Evolutionary conservation across 1,284 basidiomycete species (phyloP).

Genomic region (Hypsizygus ulmarius): DNA sequence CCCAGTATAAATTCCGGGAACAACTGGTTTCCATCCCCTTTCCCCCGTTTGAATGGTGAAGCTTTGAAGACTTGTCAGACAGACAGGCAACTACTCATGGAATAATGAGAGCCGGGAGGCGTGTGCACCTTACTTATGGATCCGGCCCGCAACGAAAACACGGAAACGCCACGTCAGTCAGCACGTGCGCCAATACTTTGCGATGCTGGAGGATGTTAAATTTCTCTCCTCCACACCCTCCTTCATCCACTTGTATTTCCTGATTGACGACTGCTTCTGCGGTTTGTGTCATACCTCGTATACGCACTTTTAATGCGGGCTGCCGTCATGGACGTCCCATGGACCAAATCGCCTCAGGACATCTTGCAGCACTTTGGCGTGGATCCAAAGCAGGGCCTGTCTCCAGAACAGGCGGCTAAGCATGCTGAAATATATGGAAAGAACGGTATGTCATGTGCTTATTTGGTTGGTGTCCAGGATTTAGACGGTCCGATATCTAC

Average conservation of each 20-base stretch:
- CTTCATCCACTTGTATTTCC: slow-evolving; percentile 10
- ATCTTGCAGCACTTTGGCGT: slow-evolving; percentile 67
- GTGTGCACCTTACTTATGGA: neutral
- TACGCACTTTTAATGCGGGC: slow-evolving; percentile 23
- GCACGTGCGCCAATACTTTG: slow-evolving; percentile 34
- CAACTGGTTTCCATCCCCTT: neutral
- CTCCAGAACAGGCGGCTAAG: slow-evolving; percentile 58
- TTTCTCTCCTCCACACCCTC: slow-evolving; percentile 16
- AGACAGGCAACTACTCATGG: no score
- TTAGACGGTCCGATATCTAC: slow-evolving; percentile 12
- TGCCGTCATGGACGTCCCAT: slow-evolving; percentile 63
- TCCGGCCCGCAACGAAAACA: slow-evolving; percentile 2
- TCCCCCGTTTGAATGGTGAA: slow-evolving; percentile 2
- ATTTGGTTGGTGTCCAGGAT: slow-evolving; percentile 1
- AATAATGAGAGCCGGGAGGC: slow-evolving; percentile 16
- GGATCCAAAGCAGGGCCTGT: slow-evolving; percentile 54
- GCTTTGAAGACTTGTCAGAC: neutral
- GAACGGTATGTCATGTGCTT: slow-evolving; percentile 61
- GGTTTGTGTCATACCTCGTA: slow-evolving; percentile 21
- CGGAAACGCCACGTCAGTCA: slow-evolving; percentile 36
- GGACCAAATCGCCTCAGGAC: slow-evolving; percentile 64
- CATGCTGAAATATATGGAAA: slow-evolving; percentile 81
- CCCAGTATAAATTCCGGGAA: neutral
- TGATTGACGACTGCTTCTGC: slow-evolving; percentile 15
- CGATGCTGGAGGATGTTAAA: slow-evolving; percentile 11